Conservation (phyloP, 192 early-diverging fungal genomes). For the Coemansia pectinata region DNA sequence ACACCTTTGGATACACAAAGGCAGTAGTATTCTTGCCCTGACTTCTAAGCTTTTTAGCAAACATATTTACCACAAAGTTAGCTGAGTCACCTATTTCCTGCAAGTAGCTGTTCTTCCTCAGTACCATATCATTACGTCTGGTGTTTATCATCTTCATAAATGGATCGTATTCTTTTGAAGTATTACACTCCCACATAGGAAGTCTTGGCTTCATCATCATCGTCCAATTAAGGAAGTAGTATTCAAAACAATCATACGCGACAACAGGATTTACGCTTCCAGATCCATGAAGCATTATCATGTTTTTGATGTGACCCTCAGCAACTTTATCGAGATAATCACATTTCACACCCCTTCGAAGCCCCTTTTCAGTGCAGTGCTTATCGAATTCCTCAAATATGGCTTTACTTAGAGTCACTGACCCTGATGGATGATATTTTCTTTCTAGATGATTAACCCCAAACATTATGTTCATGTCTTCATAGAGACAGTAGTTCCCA, state of each 20-base stretch:
- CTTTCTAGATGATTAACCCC: neutral
- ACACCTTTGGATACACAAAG: too few relatives aligned
- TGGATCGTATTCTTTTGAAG: neutral
- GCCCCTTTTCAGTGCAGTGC: neutral
- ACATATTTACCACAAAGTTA: neutral
- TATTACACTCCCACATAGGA: neutral
- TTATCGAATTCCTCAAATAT: neutral
- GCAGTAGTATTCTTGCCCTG: neutral
- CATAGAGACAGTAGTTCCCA: neutral
- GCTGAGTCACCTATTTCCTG: neutral
- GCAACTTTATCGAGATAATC: neutral
- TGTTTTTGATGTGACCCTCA: neutral
- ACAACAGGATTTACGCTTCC: neutral
- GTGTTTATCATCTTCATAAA: neutral
- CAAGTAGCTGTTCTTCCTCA: neutral
- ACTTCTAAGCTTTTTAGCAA: neutral
- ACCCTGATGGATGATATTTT: neutral
- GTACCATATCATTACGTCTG: neutral
- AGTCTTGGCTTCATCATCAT: neutral
- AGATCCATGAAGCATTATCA: neutral
- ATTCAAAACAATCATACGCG: neutral
- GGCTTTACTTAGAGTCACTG: neutral
- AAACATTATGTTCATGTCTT: neutral
- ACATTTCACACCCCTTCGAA: neutral
- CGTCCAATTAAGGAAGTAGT: neutral